phyloP scores from a whole-genome alignment of 352 stramenopile genomes.

The Phytophthora macrochlamydospora region DNA sequence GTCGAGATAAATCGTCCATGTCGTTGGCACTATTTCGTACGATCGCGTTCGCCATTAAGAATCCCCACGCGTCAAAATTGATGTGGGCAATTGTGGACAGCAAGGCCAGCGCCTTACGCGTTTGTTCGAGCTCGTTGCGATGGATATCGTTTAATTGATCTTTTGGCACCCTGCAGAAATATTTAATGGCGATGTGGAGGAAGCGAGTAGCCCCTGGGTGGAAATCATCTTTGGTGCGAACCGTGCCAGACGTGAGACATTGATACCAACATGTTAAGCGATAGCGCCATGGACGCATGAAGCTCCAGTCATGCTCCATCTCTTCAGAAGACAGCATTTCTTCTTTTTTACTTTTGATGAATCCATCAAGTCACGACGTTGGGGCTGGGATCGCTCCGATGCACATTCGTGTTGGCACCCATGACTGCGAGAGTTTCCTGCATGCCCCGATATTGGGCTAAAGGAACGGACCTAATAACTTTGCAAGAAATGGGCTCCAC shows the following conservation, averaged over 20 bases:
- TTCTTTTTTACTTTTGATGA: too few relatives aligned
- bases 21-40: not conserved
- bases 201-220: too few relatives aligned
- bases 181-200: too few relatives aligned
- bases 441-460: too few relatives aligned
- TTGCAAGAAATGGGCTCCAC: conserved; percentile 6
- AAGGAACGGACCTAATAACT: not conserved
- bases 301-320: too few relatives aligned
- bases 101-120: conserved; percentile 12
- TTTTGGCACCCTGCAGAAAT: too few relatives aligned
- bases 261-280: too few relatives aligned
- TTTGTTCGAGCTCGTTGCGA: conserved; percentile 17
- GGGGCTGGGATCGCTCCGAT: conserved; percentile 4
- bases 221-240: too few relatives aligned
- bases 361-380: not conserved
- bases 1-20: not conserved
- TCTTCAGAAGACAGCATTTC: too few relatives aligned
- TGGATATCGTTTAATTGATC: too few relatives aligned
- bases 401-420: conserved; percentile 21
- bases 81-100: conserved; percentile 4
- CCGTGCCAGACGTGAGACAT: too few relatives aligned
- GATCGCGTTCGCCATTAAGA: not conserved
- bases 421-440: conserved; percentile 14
- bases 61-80: conserved; percentile 16
- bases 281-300: too few relatives aligned